Evolutionary conservation across 1,284 basidiomycete species (phyloP).

Genomic region (Ganoderma lingzhi): DNA sequence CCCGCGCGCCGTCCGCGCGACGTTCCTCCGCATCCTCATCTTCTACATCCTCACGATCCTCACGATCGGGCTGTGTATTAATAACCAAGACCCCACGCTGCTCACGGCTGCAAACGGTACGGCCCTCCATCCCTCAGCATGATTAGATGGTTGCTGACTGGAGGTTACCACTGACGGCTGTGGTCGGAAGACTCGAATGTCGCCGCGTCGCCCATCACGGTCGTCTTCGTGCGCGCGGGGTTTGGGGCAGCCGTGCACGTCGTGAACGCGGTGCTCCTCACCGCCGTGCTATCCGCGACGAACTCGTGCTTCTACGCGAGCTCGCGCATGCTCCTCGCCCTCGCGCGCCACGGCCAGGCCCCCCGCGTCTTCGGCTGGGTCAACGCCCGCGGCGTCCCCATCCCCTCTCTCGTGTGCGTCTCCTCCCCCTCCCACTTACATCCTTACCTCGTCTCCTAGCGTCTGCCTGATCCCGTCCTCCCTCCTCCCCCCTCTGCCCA

Average conservation of each 20-base stretch:
- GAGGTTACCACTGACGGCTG: neutral
- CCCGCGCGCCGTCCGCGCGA: slow-evolving; percentile 73
- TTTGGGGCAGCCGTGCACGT: slow-evolving; percentile 65
- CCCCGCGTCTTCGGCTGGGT: slow-evolving; percentile 77
- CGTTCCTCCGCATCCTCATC: slow-evolving; percentile 71
- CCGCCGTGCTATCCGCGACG: slow-evolving; percentile 68
- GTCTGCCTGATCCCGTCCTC: neutral
- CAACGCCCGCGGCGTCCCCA: slow-evolving; percentile 70
- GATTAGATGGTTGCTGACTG: neutral
- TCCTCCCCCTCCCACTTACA: neutral
- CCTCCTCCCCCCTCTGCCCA: slow-evolving; percentile 26
- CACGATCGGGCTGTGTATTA: slow-evolving; percentile 64
- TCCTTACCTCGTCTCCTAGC: slow-evolving; percentile 14
- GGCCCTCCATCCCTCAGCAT: slow-evolving; percentile 15
- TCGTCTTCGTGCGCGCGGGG: slow-evolving; percentile 64
- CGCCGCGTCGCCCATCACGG: slow-evolving; percentile 62
- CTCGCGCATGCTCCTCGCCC: slow-evolving; percentile 83
- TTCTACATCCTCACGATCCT: slow-evolving; percentile 68
- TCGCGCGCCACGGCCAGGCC: slow-evolving; percentile 82
- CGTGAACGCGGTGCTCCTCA: slow-evolving; percentile 68
- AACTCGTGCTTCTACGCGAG: slow-evolving; percentile 80
- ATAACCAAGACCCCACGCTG: slow-evolving; percentile 56
- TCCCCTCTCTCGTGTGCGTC: slow-evolving; percentile 56
- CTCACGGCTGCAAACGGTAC: slow-evolving; percentile 54
- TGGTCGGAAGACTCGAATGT: slow-evolving; percentile 50